Evolutionary conservation across 345 rosid species (phyloP), one percentile per base, ranked within the genome.

Genomic region (Populus tremula): DNA sequence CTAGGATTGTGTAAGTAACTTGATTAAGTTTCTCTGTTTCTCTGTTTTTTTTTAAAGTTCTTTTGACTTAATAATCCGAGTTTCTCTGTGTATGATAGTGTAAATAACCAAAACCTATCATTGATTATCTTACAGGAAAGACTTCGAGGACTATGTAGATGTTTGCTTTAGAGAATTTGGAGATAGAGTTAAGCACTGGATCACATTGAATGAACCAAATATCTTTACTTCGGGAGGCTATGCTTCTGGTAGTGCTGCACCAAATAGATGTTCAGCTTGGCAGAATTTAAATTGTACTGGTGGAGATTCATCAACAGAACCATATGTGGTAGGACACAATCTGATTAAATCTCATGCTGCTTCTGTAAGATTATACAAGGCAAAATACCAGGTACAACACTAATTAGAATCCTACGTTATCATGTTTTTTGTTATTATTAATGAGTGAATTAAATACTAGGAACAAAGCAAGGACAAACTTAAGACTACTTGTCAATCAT

Each of bases 161-260:
- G 69, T 89, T 75, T 86, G 89, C 69, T 91, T 88, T 56, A 74
- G 81, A 70, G 71, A 70, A 39, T 89, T 89, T 5, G 88, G 88
- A 8, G 85, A 86, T 29, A 23, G 83, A 47, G 83, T 86, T 4
- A 83, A 84, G 65, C 72, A 81, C n/a, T 86, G 88, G 88, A 54
- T 69, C 59, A 86, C 86, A 5, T 8, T 83, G 3, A 83, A 86
- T 23, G 86, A 86, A 65, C 86, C 88, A 0, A 56, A 50, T 14
- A 70, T 73, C 1, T 16, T 73, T 2, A 43, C 56, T 2, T 25
- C 21, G 10, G 5, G 36, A 13, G 79, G 81, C 13, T 81, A 75
- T 53, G 77, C 70, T 12, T 39, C 14, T 13, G 88, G 89, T 10
- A 21, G 70, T 2, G 33, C 50, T 1, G 82, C 86, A 1, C 83